phyloP scores from a whole-genome alignment of 208 protist genomes.

The Balamuthia mandrillaris region DNA sequence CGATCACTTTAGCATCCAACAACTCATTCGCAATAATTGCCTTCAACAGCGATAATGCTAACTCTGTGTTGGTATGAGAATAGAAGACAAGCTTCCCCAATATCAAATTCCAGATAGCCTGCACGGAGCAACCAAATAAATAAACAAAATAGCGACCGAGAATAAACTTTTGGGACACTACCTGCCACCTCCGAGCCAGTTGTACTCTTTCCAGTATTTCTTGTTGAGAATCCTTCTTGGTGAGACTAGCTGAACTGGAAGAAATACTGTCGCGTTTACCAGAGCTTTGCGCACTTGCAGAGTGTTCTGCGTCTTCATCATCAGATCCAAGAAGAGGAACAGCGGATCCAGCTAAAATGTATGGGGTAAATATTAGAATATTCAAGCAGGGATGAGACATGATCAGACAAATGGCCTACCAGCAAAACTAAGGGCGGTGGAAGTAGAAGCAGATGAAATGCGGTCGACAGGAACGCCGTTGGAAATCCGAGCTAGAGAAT shows the following conservation, averaged over 20 bases:
- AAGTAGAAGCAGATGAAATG: no score
- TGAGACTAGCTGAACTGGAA: no score
- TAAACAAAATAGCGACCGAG: background rate
- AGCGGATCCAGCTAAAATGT: no score
- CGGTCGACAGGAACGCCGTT: no score
- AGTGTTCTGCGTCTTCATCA: no score
- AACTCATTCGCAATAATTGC: constrained; percentile 17
- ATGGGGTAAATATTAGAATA: background rate
- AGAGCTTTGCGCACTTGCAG: background rate
- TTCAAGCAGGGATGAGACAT: no score
- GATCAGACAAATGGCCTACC: no score
- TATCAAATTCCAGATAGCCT: background rate
- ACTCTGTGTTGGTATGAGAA: background rate
- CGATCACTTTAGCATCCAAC: background rate
- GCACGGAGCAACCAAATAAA: background rate
- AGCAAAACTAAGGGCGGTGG: no score
- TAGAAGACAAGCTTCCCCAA: background rate
- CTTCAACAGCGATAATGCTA: constrained; percentile 27
- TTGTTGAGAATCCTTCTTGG: constrained; percentile 7
- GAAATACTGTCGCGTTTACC: background rate
- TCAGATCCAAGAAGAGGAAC: no score
- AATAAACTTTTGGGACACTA: background rate
- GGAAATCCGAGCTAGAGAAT: no score
- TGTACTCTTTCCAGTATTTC: background rate
- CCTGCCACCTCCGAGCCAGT: background rate